Percentiles rank a stretch among this genome's conserved stretches.
Conservation (phyloP, 2,329 filamentous ascomycete genomes). For the Exophiala lecanii-corni region DNA sequence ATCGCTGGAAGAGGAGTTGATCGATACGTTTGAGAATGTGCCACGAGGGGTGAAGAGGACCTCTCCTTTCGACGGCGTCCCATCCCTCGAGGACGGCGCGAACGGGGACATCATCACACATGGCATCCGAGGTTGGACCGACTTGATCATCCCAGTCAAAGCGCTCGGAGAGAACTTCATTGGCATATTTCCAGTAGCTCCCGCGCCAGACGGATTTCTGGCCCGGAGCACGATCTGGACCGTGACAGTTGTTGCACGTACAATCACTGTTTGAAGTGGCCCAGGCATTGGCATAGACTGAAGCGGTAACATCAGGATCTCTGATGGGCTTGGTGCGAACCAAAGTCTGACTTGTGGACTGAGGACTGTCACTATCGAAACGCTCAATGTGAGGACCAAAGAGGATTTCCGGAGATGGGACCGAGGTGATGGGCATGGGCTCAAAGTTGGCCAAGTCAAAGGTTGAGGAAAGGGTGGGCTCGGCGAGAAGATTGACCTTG, state of each 20-base stretch:
- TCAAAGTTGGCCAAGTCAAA: conserved; percentile 19
- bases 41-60: conserved; percentile 23
- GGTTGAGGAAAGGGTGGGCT: conserved; percentile 1
- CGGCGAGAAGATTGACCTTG: background rate
- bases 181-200: conserved; percentile 24
- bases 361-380: conserved; percentile 7
- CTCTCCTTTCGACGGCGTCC: conserved; percentile 22
- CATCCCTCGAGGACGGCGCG: conserved; percentile 24
- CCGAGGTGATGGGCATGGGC: conserved; percentile 7
- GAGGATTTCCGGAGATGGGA: conserved; percentile 10
- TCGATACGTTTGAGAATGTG: conserved; percentile 24
- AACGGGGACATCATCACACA: conserved; percentile 22
- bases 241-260: conserved; percentile 9
- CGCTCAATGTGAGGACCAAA: conserved; percentile 17
- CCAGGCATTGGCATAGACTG: conserved; percentile 14
- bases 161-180: conserved; percentile 21
- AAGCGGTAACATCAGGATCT: conserved; percentile 7
- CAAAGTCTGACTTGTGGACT: conserved; percentile 9
- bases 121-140: conserved; percentile 9
- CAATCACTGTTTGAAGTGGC: conserved; percentile 7
- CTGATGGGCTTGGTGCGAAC: conserved; percentile 9
- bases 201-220: conserved; percentile 13
- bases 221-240: conserved; percentile 6
- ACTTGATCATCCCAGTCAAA: conserved; percentile 19
- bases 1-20: conserved; percentile 18